phyloP scores from a whole-genome alignment of 148 eudicot species.

The Cornus kousa region DNA sequence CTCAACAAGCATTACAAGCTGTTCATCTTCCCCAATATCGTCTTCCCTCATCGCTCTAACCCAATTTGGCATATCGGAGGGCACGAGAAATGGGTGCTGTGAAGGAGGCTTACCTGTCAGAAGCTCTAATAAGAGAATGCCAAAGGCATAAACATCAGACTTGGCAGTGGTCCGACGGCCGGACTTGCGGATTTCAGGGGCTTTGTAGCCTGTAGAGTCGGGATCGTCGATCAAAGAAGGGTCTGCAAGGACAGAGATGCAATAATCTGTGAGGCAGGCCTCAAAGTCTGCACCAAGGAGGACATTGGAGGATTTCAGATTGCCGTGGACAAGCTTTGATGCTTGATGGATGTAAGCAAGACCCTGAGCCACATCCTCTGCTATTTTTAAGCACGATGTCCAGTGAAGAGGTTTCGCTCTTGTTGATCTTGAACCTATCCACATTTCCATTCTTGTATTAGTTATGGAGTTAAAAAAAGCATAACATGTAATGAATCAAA shows the following conservation, averaged over 20 bases:
- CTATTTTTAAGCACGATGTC: constrained; percentile 93
- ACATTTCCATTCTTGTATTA: constrained; percentile 2
- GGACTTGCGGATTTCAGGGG: constrained; percentile 70
- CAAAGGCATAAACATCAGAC: constrained; percentile 79
- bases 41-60: constrained; percentile 84
- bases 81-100: constrained; percentile 79
- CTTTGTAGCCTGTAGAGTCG: constrained; percentile 62
- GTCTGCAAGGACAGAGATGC: constrained; percentile 47
- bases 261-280: constrained; percentile 83
- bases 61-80: constrained; percentile 75
- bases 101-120: constrained; percentile 79
- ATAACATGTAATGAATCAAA: not conserved
- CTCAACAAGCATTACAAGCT: constrained; percentile 76
- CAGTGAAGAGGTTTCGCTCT: constrained; percentile 92
- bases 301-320: constrained; percentile 79
- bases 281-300: constrained; percentile 85
- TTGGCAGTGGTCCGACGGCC: constrained; percentile 46
- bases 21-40: constrained; percentile 47
- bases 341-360: constrained; percentile 91
- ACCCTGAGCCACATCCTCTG: constrained; percentile 89
- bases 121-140: constrained; percentile 77
- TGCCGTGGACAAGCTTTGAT: constrained; percentile 69
- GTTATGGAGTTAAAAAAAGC: not conserved
- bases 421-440: constrained; percentile 74
- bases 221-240: constrained; percentile 47